Evolutionary conservation across 192 early-diverging fungal species (phyloP).

Genomic region (Backusella luteola): DNA sequence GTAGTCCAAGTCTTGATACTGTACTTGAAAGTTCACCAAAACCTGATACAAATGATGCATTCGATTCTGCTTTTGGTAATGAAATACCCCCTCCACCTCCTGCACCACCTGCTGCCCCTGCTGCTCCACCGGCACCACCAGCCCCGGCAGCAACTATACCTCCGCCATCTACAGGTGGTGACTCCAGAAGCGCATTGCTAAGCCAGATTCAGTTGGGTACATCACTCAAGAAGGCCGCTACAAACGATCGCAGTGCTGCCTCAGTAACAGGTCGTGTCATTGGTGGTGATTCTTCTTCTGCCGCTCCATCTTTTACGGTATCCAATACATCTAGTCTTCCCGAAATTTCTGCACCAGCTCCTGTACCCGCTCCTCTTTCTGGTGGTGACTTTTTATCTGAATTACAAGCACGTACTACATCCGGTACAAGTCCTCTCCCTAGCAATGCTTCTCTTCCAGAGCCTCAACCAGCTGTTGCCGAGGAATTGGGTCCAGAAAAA

Average conservation of each 20-base stretch:
- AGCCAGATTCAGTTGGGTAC: slow-evolving; percentile 70
- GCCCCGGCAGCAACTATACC: slow-evolving; percentile 9
- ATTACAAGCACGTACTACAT: slow-evolving; percentile 45
- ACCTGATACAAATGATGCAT: slow-evolving; percentile 11
- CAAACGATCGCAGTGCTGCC: slow-evolving; percentile 61
- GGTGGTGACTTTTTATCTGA: slow-evolving; percentile 64
- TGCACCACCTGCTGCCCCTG: slow-evolving; percentile 15
- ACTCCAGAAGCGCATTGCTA: slow-evolving; percentile 56
- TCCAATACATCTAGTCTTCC: not conserved
- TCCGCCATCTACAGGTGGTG: slow-evolving; percentile 3
- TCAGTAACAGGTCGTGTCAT: slow-evolving; percentile 39
- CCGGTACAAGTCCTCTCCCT: not conserved
- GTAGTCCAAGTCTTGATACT: slow-evolving; percentile 11
- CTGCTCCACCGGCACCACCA: slow-evolving; percentile 10
- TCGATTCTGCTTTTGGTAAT: not conserved
- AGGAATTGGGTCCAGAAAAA: slow-evolving; percentile 9
- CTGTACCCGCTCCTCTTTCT: slow-evolving; percentile 25
- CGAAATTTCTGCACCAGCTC: slow-evolving; percentile 1
- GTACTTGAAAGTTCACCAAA: slow-evolving; percentile 9
- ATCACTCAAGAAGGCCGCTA: slow-evolving; percentile 57
- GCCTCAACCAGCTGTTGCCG: not conserved
- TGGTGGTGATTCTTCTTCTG: not conserved
- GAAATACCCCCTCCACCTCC: slow-evolving; percentile 22
- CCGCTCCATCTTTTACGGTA: not conserved
- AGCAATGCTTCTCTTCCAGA: not conserved